Base-by-base conservation (phyloP, 441 rosid genomes). In the Biscutella laevigata region DNA sequence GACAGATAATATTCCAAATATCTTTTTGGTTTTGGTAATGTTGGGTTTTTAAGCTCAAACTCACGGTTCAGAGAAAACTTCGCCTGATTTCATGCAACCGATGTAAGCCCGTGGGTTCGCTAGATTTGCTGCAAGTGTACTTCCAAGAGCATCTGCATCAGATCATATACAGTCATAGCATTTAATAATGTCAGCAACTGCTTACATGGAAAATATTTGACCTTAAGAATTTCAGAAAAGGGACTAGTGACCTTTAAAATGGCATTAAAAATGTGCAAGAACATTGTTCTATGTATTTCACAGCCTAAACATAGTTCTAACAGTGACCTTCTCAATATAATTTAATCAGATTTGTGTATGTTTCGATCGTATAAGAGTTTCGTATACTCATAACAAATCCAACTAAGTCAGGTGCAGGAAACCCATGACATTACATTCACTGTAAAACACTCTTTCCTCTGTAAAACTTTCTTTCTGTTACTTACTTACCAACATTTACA, bases 11-110 rank as follows among this genome's bases (percentile, higher is more conserved):
- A 41, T 22, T 20, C 41, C 19, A 30, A 46, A 39, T 6, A 26
- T 17, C 19, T 19, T 19, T 14, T 39, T 12, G 25, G 1, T 54
- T 20, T n/a, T 35, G 49, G 6, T n/a, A 16, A 32, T 49, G 21
- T 48, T 47, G 14, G 29, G 35, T 40, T 47, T 13, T 14, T 7
- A 64, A 38, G 36, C 46, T 64, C 40, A 62, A 66, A 66, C 95
- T 88, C 72, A 92, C 97, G 53, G 81, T 72, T 88, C 96, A 32
- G 94, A 79, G 64, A 84, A 84, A 70, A 94, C 96, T 78, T 81
- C 86, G 30, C 97, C 97, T 12, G 97, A 86, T 67, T 86, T 94
- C 99, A 94, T 94, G 65, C 99, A 94, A 38, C 99, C 97, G 19
- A 94, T 76, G 67, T 94, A 94, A 60, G 75, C 79, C 35, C 95